These are phyloP conservation scores for Aspergillus quadricinctus DNA, from an alignment of 2,329 filamentous ascomycete genomes.

Conservation along the genomic window DNA sequence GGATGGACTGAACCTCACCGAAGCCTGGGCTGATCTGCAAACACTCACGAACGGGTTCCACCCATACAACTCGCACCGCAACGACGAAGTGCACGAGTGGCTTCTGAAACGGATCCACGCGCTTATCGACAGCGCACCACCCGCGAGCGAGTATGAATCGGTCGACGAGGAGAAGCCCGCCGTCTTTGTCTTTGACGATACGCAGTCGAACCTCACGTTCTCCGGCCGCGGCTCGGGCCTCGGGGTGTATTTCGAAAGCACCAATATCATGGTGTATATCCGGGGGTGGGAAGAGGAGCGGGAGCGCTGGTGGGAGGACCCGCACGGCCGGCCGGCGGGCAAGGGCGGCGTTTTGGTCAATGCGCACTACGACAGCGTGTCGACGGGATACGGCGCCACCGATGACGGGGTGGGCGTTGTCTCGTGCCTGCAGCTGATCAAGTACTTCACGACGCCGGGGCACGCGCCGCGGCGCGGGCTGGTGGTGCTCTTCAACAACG, in stretches of 20 bases:
- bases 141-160: slow-evolving; percentile 13
- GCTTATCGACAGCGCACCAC: slow-evolving; percentile 63
- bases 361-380: slow-evolving; percentile 91
- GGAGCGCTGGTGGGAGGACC: slow-evolving; percentile 67
- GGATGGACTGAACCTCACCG: slow-evolving; percentile 70
- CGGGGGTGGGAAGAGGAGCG: slow-evolving; percentile 71
- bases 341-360: slow-evolving; percentile 84
- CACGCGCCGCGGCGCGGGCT: slow-evolving; percentile 75
- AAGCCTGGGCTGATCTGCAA: slow-evolving; percentile 83
- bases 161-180: slow-evolving; percentile 25
- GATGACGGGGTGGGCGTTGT: slow-evolving; percentile 90
- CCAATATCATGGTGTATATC: slow-evolving; percentile 88
- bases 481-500: slow-evolving; percentile 86
- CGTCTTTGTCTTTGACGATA: slow-evolving; percentile 70
- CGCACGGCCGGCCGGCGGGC: slow-evolving; percentile 48
- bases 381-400: slow-evolving; percentile 86
- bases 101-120: slow-evolving; percentile 65
- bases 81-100: slow-evolving; percentile 75
- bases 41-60: slow-evolving; percentile 71
- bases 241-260: slow-evolving; percentile 82
- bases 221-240: slow-evolving; percentile 44
- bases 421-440: slow-evolving; percentile 78
- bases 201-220: slow-evolving; percentile 71
- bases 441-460: slow-evolving; percentile 71
- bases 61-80: slow-evolving; percentile 81